phyloP scores from a whole-genome alignment of 208 protist species.

The Wallacemonas sp. region DNA sequence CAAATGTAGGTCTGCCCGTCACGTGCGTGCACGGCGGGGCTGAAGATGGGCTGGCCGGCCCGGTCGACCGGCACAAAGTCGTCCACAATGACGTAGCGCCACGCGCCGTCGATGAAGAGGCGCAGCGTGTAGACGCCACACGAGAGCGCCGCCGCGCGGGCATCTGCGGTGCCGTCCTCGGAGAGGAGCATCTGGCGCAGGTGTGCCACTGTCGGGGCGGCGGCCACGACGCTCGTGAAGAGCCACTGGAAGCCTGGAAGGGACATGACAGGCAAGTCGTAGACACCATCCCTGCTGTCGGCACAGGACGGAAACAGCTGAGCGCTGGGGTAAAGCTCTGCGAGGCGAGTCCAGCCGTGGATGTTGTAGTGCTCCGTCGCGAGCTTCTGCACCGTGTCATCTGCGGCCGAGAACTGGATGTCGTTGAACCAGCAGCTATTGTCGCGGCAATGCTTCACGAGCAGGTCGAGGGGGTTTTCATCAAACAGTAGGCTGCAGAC shows the following conservation, averaged over 20 bases:
- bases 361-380: conserved; percentile 51
- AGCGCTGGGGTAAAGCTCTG: conserved; percentile 56
- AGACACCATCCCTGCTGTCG: neutral
- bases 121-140: conserved; percentile 61
- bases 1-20: conserved; percentile 43
- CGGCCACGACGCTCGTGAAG: conserved; percentile 52
- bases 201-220: conserved; percentile 3
- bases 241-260: conserved; percentile 55
- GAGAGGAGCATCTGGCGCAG: conserved; percentile 18
- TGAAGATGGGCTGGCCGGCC: conserved; percentile 68
- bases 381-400: conserved; percentile 35
- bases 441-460: conserved; percentile 46
- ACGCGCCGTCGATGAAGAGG: conserved; percentile 77
- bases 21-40: conserved; percentile 30
- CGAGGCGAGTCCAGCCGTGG: conserved; percentile 56
- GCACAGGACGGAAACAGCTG: conserved; percentile 42
- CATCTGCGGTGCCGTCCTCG: neutral
- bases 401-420: conserved; percentile 63
- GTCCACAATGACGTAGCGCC: conserved; percentile 86
- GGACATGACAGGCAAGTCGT: conserved; percentile 17
- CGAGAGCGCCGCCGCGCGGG: neutral
- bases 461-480: conserved; percentile 46
- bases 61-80: conserved; percentile 83
- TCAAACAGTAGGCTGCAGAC: conserved; percentile 70
- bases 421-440: conserved; percentile 68